phyloP scores from a whole-genome alignment of 1,284 basidiomycete genomes.

The Ceratobasidium sp. region DNA sequence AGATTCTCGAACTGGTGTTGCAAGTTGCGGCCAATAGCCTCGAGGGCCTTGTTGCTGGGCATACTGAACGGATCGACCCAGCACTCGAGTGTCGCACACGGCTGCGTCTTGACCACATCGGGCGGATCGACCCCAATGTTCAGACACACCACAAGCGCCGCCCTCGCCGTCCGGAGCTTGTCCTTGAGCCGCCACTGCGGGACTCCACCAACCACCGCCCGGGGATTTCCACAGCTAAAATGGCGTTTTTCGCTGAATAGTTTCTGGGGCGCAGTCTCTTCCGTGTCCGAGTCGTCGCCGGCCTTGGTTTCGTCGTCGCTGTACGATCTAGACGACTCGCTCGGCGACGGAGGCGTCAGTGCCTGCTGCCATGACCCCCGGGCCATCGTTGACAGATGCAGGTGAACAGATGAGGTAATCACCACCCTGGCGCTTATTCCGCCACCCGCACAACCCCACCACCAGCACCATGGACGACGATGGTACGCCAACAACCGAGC shows the following conservation, averaged over 20 bases:
- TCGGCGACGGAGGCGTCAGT: conserved; percentile 36
- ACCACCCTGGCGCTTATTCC: not conserved
- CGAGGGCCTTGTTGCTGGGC: conserved; percentile 86
- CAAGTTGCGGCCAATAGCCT: conserved; percentile 88
- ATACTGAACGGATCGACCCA: conserved; percentile 96
- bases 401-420: not conserved
- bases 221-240: conserved; percentile 83
- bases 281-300: conserved; percentile 25
- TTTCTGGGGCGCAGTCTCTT: conserved; percentile 28
- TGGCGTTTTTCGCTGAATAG: conserved; percentile 65
- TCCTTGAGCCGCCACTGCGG: conserved; percentile 44
- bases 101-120: conserved; percentile 96
- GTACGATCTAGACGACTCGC: conserved; percentile 24
- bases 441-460: conserved; percentile 1
- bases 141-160: conserved; percentile 92
- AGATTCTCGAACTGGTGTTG: conserved; percentile 97
- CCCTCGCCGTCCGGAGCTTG: conserved; percentile 89
- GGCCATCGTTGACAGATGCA: not conserved
- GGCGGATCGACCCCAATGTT: conserved; percentile 99
- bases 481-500: conserved; percentile 46
- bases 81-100: conserved; percentile 93
- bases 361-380: conserved; percentile 6
- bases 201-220: conserved; percentile 8
- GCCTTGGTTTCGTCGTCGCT: conserved; percentile 18
- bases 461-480: conserved; percentile 74